Percentiles rank a stretch among this genome's conserved stretches.
These are phyloP conservation scores for Beta corolliflora DNA, from an alignment of 179 eudicot genomes.

Conservation along the genomic window DNA sequence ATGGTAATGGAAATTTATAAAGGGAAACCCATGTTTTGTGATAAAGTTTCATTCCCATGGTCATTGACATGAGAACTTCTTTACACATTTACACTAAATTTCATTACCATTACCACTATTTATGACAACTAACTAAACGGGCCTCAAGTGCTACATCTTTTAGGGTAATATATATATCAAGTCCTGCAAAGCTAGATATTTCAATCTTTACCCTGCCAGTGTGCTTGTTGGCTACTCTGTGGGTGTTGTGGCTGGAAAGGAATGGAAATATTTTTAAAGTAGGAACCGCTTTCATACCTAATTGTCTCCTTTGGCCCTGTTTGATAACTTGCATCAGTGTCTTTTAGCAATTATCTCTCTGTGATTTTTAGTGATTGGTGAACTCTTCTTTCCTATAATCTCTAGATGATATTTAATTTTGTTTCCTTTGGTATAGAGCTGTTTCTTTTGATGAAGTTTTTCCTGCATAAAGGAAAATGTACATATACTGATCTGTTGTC, in stretches of 20 bases:
- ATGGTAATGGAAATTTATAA: no score
- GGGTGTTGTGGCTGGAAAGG: neutral
- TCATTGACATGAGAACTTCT: no score
- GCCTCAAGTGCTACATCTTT: neutral
- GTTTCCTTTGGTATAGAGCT: no score
- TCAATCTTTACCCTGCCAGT: neutral
- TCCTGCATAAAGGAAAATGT: neutral
- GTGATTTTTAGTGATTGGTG: neutral
- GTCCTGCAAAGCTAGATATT: neutral
- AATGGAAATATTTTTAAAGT: neutral
- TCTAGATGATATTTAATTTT: neutral
- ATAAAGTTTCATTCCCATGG: no score
- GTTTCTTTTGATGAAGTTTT: neutral
- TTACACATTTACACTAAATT: no score
- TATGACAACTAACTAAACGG: no score
- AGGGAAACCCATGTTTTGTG: no score
- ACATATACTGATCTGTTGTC: slow-evolving; percentile 9
- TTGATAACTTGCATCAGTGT: neutral
- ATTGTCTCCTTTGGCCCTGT: neutral
- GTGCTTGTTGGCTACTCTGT: neutral
- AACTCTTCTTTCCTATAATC: neutral
- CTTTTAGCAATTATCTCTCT: neutral
- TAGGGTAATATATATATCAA: neutral
- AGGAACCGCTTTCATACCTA: neutral
- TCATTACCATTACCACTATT: no score